phyloP scores from a whole-genome alignment of 148 eudicot genomes.

The Dianthus caryophyllus region DNA sequence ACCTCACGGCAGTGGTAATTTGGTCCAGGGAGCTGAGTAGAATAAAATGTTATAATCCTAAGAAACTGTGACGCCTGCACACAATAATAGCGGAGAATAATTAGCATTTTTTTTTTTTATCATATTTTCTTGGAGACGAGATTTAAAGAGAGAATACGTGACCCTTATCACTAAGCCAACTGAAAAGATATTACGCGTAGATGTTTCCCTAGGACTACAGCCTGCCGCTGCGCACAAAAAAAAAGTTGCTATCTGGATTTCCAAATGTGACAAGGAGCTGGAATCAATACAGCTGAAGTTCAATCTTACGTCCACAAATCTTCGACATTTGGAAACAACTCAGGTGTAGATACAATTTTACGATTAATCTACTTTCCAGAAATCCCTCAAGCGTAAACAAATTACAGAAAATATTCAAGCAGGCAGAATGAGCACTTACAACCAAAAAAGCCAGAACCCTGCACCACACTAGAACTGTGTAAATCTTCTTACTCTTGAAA shows the following conservation, averaged over 20 bases:
- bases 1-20: conserved; percentile 98
- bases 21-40: conserved; percentile 95
- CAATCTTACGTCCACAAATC: not conserved
- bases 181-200: not conserved
- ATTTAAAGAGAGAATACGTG: not conserved
- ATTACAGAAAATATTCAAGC: not conserved
- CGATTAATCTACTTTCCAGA: not conserved
- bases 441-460: conserved; percentile 86
- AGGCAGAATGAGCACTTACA: conserved; percentile 44
- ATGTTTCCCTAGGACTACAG: not conserved
- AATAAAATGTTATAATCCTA: conserved; percentile 78
- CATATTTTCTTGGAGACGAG: not conserved
- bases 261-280: not conserved
- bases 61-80: conserved; percentile 82
- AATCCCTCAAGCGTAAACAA: not conserved
- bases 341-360: no score
- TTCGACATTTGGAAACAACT: not conserved
- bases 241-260: no score
- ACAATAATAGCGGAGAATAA: not conserved
- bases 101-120: not conserved
- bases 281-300: not conserved
- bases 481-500: conserved; percentile 84
- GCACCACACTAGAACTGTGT: conserved; percentile 97
- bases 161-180: not conserved
- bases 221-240: no score